Percentiles rank a stretch among this genome's conserved stretches.
Evolutionary conservation across 768 basidiomycete genomes (phyloP).

Genomic region (Guyanaporus albipodus): DNA sequence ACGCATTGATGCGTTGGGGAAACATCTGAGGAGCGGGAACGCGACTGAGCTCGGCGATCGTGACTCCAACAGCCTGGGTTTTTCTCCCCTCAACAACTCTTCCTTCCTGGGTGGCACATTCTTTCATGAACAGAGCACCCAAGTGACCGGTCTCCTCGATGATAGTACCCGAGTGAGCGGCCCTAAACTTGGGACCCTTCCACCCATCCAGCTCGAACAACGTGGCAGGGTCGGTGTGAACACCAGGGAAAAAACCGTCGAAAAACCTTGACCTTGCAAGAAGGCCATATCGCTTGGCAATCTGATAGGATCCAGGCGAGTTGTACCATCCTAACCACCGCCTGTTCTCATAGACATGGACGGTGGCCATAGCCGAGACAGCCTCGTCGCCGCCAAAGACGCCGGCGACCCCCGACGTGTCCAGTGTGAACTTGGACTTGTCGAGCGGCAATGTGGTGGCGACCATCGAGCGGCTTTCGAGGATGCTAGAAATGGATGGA

Average conservation of each 20-base stretch:
- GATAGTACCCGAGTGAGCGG: conserved; percentile 30
- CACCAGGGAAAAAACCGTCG: conserved; percentile 33
- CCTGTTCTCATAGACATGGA: conserved; percentile 33
- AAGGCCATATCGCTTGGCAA: conserved; percentile 33
- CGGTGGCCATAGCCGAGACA: conserved; percentile 36
- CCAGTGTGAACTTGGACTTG: conserved; percentile 24
- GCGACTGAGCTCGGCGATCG: conserved; percentile 26
- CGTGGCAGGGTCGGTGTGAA: conserved; percentile 29
- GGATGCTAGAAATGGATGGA: conserved; percentile 12
- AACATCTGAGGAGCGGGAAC: conserved; percentile 14
- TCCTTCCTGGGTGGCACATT: conserved; percentile 14
- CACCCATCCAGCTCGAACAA: conserved; percentile 31
- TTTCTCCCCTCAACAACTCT: conserved; percentile 21
- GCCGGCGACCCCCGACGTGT: conserved; percentile 34
- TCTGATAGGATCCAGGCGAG: conserved; percentile 34
- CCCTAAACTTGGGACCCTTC: conserved; percentile 32
- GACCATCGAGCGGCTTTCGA: conserved; percentile 15
- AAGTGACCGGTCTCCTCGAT: conserved; percentile 32
- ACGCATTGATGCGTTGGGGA: conserved; percentile 18
- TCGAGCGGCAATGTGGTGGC: conserved; percentile 11
- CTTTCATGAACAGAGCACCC: conserved; percentile 28
- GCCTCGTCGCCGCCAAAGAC: conserved; percentile 38
- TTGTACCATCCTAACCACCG: conserved; percentile 39
- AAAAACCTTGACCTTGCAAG: conserved; percentile 34
- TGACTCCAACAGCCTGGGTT: conserved; percentile 24